Conservation (phyloP, 2,329 filamentous ascomycete species). For the Xylaria sp. region DNA sequence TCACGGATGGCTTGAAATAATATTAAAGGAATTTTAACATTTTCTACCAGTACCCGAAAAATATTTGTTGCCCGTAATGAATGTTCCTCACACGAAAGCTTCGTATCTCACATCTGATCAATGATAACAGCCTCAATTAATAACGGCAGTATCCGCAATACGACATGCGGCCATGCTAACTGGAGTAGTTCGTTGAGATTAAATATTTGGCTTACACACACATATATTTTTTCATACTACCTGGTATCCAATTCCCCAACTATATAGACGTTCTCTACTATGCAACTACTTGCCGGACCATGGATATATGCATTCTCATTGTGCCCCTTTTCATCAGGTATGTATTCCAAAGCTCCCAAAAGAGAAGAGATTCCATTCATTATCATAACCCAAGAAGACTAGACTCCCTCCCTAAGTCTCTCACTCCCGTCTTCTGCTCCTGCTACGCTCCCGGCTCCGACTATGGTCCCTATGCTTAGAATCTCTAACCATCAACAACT, state of each 20-base stretch:
- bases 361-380: background rate
- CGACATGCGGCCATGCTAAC: background rate
- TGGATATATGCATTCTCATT: slow-evolving; percentile 18
- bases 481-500: slow-evolving; percentile 44
- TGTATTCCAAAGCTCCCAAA: background rate
- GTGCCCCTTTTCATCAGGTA: background rate
- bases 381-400: background rate
- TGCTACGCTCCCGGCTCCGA: slow-evolving; percentile 42
- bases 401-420: background rate
- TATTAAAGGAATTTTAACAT: background rate
- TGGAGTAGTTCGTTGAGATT: background rate
- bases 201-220: background rate
- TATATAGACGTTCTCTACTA: slow-evolving; percentile 2
- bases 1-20: background rate
- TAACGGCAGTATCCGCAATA: too few species aligned
- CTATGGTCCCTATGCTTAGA: slow-evolving; percentile 43
- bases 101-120: background rate
- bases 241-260: background rate
- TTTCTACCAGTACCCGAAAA: background rate
- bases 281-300: background rate
- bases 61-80: too few species aligned
- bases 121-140: background rate
- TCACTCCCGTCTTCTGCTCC: slow-evolving; percentile 41
- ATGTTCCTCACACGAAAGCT: background rate
- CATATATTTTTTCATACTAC: background rate